Evolutionary conservation across 192 early-diverging fungal genomes (phyloP).

Genomic region (Geosiphon pyriformis): DNA sequence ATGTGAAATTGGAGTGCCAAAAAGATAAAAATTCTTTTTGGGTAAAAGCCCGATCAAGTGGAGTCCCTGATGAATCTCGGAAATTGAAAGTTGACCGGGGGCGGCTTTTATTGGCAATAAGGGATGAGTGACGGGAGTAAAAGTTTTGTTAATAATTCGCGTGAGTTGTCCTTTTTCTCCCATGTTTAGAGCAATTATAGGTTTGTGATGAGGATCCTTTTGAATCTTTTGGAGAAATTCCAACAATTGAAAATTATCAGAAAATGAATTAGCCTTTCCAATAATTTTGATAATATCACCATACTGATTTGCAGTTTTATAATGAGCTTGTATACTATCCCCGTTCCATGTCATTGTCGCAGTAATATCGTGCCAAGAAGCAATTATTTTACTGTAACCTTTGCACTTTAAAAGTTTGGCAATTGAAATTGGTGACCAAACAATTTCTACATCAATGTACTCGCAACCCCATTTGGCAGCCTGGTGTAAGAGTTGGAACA

Average conservation of each 20-base stretch:
- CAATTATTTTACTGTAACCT: slow-evolving; percentile 65
- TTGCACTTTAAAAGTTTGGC: slow-evolving; percentile 50
- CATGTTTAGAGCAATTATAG: slow-evolving; percentile 95
- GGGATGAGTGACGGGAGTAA: slow-evolving; percentile 93
- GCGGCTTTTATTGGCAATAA: slow-evolving; percentile 75
- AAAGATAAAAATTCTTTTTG: slow-evolving; percentile 70
- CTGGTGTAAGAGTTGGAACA: slow-evolving; percentile 59
- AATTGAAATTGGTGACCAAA: slow-evolving; percentile 34
- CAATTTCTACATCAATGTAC: slow-evolving; percentile 85
- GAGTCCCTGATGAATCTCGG: slow-evolving; percentile 72
- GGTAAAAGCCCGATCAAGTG: slow-evolving; percentile 62
- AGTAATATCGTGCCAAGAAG: slow-evolving; percentile 83
- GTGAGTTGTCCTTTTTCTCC: slow-evolving; percentile 83
- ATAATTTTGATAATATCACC: slow-evolving; percentile 94
- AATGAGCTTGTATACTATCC: slow-evolving; percentile 47
- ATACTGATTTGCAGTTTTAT: slow-evolving; percentile 47
- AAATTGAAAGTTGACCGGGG: slow-evolving; percentile 85
- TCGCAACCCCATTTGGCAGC: slow-evolving; percentile 88
- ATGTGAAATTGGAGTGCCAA: slow-evolving; percentile 85
- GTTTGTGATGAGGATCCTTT: slow-evolving; percentile 36
- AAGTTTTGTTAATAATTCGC: slow-evolving; percentile 79
- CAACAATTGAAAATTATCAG: slow-evolving; percentile 80
- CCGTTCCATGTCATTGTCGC: slow-evolving; percentile 61
- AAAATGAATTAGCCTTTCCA: slow-evolving; percentile 63
- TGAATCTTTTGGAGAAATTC: slow-evolving; percentile 48